A percentile compares a stretch with the other conserved stretches of the same genome.
These are phyloP conservation scores for Marchantia paleacea DNA, from an alignment of 225 moss, liverwort and hornwort genomes.

Conservation along the genomic window DNA sequence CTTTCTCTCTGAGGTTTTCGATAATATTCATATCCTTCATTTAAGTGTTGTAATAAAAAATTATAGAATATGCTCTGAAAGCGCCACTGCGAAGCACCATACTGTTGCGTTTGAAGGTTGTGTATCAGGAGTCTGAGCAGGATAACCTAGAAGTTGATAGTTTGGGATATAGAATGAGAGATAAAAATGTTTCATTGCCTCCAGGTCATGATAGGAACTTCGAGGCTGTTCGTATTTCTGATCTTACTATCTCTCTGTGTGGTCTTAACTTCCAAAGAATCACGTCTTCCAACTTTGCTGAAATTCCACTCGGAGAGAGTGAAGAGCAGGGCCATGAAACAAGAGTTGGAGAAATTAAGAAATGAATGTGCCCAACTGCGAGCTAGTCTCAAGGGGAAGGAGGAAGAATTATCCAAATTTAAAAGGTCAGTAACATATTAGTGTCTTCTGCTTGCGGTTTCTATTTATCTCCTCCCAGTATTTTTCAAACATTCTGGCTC, in stretches of 20 bases:
- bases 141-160: no score
- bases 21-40: slow-evolving; percentile 75
- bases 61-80: not conserved
- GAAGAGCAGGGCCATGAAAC: slow-evolving; percentile 37
- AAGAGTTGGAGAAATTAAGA: slow-evolving; percentile 59
- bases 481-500: not conserved
- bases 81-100: not conserved
- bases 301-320: slow-evolving; percentile 55
- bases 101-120: not conserved
- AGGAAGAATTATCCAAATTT: slow-evolving; percentile 45
- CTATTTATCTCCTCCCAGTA: not conserved
- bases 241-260: not conserved
- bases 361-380: slow-evolving; percentile 48
- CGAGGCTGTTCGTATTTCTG: not conserved
- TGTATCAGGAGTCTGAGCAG: no score
- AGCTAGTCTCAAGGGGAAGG: slow-evolving; percentile 43
- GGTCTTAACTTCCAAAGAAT: slow-evolving; percentile 24
- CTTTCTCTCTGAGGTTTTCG: slow-evolving; percentile 77
- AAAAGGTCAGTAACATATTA: slow-evolving; percentile 37
- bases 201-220: not conserved
- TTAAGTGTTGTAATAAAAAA: no score
- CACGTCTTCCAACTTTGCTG: slow-evolving; percentile 72
- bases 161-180: no score
- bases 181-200: not conserved
- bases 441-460: not conserved